phyloP scores from a whole-genome alignment of 257 asterid species.

The Jaltomata sinuosa region DNA sequence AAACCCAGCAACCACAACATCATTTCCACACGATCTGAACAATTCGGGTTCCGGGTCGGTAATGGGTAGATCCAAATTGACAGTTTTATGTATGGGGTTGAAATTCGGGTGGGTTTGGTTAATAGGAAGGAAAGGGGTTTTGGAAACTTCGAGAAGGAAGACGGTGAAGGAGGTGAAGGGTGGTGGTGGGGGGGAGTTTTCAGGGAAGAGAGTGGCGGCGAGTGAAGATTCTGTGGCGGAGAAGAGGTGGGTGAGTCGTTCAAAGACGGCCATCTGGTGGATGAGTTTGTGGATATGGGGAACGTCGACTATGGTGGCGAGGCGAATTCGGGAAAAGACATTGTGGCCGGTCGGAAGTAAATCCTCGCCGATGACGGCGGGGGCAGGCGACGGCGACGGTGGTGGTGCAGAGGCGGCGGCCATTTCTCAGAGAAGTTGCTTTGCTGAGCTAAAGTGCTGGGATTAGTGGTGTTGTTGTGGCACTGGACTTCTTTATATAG shows the following conservation, averaged over 20 bases:
- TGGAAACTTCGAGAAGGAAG: conserved; percentile 39
- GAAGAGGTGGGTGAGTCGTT: conserved; percentile 26
- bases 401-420: conserved; percentile 47
- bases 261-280: conserved; percentile 43
- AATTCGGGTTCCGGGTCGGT: conserved; percentile 44
- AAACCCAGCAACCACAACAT: conserved; percentile 46
- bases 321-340: conserved; percentile 29
- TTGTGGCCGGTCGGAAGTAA: conserved; percentile 3
- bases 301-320: conserved; percentile 26
- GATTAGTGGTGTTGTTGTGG: background rate
- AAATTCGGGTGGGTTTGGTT: conserved; percentile 1
- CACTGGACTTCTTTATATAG: background rate
- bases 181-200: conserved; percentile 13
- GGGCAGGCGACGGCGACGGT: conserved; percentile 21
- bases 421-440: conserved; percentile 1
- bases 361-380: conserved; percentile 3
- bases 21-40: conserved; percentile 32
- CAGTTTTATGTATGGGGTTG: conserved; percentile 17
- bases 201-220: conserved; percentile 33
- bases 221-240: conserved; percentile 36
- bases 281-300: conserved; percentile 38
- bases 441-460: background rate
- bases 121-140: conserved; percentile 14
- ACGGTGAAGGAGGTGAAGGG: conserved; percentile 39
- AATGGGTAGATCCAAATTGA: conserved; percentile 54